These are phyloP conservation scores for Fusarium sp. DNA, from an alignment of 2,329 filamentous ascomycete species.

Conservation along the genomic window DNA sequence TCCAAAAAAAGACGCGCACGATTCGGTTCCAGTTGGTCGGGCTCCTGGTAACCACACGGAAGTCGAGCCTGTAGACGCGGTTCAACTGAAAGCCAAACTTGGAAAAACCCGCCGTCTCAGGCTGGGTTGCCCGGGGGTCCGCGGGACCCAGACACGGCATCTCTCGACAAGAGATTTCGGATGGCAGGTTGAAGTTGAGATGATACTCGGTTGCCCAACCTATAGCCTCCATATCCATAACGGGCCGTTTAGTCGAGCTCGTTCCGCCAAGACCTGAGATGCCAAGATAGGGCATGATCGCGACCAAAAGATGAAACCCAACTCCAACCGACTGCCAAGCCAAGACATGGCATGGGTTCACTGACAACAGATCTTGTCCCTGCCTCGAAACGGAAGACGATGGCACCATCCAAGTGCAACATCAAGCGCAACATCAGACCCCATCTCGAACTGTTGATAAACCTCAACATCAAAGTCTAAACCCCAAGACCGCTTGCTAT, in stretches of 20 bases:
- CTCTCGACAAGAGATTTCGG: not conserved
- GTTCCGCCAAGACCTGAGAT: conserved; percentile 3
- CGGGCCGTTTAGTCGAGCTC: not conserved
- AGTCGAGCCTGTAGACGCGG: conserved; percentile 9
- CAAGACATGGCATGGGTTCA: conserved; percentile 17
- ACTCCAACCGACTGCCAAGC: not conserved
- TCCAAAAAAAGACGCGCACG: not conserved
- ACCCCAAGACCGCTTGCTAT: not conserved
- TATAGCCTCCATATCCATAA: conserved; percentile 4
- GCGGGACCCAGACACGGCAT: not conserved
- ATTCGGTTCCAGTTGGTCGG: conserved; percentile 28
- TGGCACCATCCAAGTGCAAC: not conserved
- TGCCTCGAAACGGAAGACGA: not conserved
- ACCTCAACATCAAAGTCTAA: not conserved
- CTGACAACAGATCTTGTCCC: conserved; percentile 6
- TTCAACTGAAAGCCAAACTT: conserved; percentile 10
- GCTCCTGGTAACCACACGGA: conserved; percentile 20
- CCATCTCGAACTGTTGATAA: not conserved
- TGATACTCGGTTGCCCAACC: conserved; percentile 13
- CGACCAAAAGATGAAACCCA: conserved; percentile 27
- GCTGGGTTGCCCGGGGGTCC: conserved; percentile 11
- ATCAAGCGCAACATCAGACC: not conserved
- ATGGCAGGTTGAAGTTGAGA: not conserved
- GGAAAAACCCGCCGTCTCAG: conserved; percentile 1
- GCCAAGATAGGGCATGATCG: not conserved